Base-by-base conservation (phyloP, 306 rosid genomes). In the Astragalus membranaceus region DNA sequence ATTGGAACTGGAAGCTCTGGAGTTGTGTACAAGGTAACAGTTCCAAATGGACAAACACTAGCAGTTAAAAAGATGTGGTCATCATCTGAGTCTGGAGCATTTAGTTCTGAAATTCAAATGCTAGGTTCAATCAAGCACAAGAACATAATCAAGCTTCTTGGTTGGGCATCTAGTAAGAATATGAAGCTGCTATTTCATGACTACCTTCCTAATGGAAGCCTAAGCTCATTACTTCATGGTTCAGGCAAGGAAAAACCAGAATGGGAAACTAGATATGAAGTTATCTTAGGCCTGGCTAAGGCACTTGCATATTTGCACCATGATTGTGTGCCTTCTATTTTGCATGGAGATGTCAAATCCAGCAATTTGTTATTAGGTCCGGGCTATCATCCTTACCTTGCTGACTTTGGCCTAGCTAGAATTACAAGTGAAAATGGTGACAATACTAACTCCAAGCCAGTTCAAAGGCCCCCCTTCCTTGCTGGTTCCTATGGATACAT, bases 341-440 rank as follows among this genome's bases (percentile, higher is more conserved):
- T 86, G 67, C 98, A 92, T 79, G 96, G 95, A 37, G 98, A 92
- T 83, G 96, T 92, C 43, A 92, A 89, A 76, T 82, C 98, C 57
- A 85, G 87, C 85, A 92, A 88, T 64, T 88, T 92, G 30, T 62
- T 92, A 51, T 37, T 92, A 68, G 95, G 98, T 64, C 88, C 85
- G 64, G 64, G 78, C 32, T 67, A 76, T 67, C 82, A 88, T 67
- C 89, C 98, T 55, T 92, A 70, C 78, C 95, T 92, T 20, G 87
- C 92, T 49, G 88, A 88, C 76, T 89, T 88, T 73, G 96, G 92
- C 39, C 54, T 83, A 53, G 88, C 96, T 35, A 79, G 80, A 74
- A 76, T 79, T 50, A 78, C 77, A 14, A 53, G 59, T 56, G 68
- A 57, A 61, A 80, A 58, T 37, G 79, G 53, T 11, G 88, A 68